Percentiles rank a stretch among this genome's conserved stretches.
These are phyloP conservation scores for Torrubiella hemipterigena DNA, from an alignment of 2,329 filamentous ascomycete species.

Conservation along the genomic window DNA sequence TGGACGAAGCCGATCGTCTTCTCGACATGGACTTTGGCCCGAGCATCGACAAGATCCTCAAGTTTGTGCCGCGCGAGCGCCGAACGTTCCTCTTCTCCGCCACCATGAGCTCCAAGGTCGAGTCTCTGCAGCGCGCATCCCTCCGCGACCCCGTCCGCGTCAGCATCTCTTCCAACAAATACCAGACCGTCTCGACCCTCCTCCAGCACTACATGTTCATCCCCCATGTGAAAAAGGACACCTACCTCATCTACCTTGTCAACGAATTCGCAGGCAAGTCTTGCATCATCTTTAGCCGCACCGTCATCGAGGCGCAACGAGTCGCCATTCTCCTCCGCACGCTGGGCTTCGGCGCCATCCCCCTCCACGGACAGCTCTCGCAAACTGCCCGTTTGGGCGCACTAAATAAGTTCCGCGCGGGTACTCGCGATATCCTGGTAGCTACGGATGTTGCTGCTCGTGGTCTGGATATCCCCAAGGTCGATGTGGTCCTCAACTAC, in stretches of 20 bases:
- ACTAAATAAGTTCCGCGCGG: constrained; percentile 77
- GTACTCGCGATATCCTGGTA: constrained; percentile 74
- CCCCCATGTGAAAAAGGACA: constrained; percentile 77
- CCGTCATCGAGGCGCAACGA: constrained; percentile 82
- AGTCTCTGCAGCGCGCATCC: constrained; percentile 81
- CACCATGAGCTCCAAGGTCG: constrained; percentile 88
- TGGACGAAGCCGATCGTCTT: constrained; percentile 88
- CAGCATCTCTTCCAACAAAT: constrained; percentile 69
- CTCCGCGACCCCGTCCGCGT: constrained; percentile 75
- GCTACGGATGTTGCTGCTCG: constrained; percentile 90
- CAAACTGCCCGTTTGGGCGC: constrained; percentile 80
- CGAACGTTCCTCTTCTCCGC: constrained; percentile 87
- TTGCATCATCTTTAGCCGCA: constrained; percentile 82
- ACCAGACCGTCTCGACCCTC: constrained; percentile 84
- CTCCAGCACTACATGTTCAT: constrained; percentile 81
- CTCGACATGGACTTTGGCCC: constrained; percentile 92
- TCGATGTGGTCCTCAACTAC: constrained; percentile 78
- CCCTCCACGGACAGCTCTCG: constrained; percentile 82
- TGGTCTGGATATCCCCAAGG: constrained; percentile 85
- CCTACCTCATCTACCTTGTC: constrained; percentile 74
- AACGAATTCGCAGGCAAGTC: constrained; percentile 82
- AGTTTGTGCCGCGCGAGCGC: constrained; percentile 67
- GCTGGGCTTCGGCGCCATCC: constrained; percentile 82
- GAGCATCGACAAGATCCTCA: constrained; percentile 84
- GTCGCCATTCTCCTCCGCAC: constrained; percentile 71